Evolutionary conservation across 352 stramenopile genomes (phyloP).

Genomic region (Hyaloperonospora arabidopsidis): DNA sequence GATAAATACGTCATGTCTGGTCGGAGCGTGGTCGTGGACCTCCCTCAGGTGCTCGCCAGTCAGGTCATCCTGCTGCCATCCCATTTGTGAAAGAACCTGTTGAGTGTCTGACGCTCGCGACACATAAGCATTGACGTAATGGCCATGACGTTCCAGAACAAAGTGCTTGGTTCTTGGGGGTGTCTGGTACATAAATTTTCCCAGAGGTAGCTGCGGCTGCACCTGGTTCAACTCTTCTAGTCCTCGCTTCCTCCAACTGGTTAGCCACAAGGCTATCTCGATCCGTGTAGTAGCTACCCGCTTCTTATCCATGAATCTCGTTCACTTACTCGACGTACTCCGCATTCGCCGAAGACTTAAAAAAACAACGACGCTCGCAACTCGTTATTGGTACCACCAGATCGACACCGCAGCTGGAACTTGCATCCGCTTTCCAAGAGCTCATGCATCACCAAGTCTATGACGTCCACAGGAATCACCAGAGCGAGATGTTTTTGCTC

Average conservation of each 20-base stretch:
- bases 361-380: constrained; percentile 26
- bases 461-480: constrained; percentile 28
- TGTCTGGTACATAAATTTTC: constrained; percentile 43
- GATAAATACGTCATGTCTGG: constrained; percentile 49
- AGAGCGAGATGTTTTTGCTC: constrained; percentile 29
- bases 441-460: constrained; percentile 35
- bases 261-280: constrained; percentile 3
- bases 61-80: constrained; percentile 59
- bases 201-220: constrained; percentile 22
- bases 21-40: constrained; percentile 43
- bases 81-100: constrained; percentile 78
- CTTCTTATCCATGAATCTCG: constrained; percentile 23
- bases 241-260: background rate
- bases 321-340: constrained; percentile 34
- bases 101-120: constrained; percentile 47
- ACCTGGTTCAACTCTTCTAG: background rate
- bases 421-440: constrained; percentile 28
- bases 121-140: constrained; percentile 74
- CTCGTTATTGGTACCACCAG: background rate
- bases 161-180: constrained; percentile 63
- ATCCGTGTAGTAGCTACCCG: background rate
- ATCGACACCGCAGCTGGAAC: constrained; percentile 30
- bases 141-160: constrained; percentile 67
- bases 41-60: constrained; percentile 59
- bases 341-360: constrained; percentile 24